Conservation (phyloP, 2,329 filamentous ascomycete species). For the Penicillium sp. region DNA sequence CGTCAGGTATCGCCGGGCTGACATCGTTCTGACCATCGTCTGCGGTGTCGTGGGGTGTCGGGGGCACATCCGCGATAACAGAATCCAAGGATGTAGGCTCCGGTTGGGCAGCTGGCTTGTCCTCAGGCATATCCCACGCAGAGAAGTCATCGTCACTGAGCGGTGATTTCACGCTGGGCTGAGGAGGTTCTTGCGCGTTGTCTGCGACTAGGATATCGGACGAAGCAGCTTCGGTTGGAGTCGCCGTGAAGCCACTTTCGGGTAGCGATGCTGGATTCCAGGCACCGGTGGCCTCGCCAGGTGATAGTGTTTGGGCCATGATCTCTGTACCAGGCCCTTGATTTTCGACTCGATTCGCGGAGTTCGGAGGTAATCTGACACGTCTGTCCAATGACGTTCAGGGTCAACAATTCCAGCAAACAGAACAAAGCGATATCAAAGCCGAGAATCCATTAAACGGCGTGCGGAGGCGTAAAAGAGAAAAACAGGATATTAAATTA, state of each 20-base stretch:
- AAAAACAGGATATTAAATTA: conserved; percentile 9
- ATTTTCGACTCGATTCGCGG: conserved; percentile 9
- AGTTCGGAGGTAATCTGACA: conserved; percentile 27
- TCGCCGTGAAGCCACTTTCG: conserved; percentile 32
- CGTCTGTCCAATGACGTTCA: conserved; percentile 29
- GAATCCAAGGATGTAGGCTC: conserved; percentile 6
- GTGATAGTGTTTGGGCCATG: conserved; percentile 27
- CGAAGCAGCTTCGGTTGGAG: conserved; percentile 5
- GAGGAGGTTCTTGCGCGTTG: conserved; percentile 9
- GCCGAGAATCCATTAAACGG: conserved; percentile 21
- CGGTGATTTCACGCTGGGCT: conserved; percentile 15
- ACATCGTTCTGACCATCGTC: neutral
- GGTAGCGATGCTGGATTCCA: conserved; percentile 60
- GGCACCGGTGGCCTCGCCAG: conserved; percentile 29
- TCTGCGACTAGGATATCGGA: conserved; percentile 17
- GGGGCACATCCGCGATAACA: neutral
- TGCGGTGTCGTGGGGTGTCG: neutral
- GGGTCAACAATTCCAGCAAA: conserved; percentile 25
- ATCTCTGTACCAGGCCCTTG: conserved; percentile 8
- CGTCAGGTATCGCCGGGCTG: neutral
- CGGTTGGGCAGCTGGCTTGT: neutral
- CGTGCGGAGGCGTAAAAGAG: neutral
- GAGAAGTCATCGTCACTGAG: conserved; percentile 19
- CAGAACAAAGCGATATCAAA: conserved; percentile 1
- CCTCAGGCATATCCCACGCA: conserved; percentile 20